A percentile compares a stretch with the other conserved stretches of the same genome.
These are phyloP conservation scores for Prunella vulgaris DNA, from an alignment of 257 asterid species.

Conservation along the genomic window DNA sequence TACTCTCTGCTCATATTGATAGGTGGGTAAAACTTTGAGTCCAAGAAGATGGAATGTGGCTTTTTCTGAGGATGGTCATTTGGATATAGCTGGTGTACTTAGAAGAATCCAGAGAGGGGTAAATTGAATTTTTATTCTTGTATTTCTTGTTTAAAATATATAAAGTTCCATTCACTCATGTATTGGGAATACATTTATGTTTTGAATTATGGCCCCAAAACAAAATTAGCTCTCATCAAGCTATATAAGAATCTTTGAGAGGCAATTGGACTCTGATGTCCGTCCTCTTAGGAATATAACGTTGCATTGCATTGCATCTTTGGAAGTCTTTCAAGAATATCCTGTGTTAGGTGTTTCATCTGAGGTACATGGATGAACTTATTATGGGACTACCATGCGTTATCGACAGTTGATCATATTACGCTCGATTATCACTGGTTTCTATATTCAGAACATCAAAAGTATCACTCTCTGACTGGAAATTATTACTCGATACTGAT, in stretches of 20 bases:
- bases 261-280: background rate
- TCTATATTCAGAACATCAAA: background rate
- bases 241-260: background rate
- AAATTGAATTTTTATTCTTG: constrained; percentile 17
- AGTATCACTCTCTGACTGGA: background rate
- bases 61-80: constrained; percentile 67
- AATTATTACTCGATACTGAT: constrained; percentile 1
- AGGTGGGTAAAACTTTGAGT: constrained; percentile 91
- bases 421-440: background rate
- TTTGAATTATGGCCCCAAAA: background rate
- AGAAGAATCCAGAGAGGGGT: constrained; percentile 98
- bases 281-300: background rate
- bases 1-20: constrained; percentile 17
- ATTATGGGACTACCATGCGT: background rate
- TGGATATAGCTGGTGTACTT: constrained; percentile 93
- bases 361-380: background rate
- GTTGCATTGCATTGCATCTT: background rate
- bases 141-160: constrained; percentile 5
- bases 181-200: background rate
- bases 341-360: background rate
- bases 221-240: background rate
- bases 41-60: constrained; percentile 97
- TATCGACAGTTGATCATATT: background rate
- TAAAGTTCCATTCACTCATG: constrained; percentile 1
- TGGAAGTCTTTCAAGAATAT: background rate